Base-by-base conservation (phyloP, 2,329 filamentous ascomycete species). In the Colletotrichum sp. region DNA sequence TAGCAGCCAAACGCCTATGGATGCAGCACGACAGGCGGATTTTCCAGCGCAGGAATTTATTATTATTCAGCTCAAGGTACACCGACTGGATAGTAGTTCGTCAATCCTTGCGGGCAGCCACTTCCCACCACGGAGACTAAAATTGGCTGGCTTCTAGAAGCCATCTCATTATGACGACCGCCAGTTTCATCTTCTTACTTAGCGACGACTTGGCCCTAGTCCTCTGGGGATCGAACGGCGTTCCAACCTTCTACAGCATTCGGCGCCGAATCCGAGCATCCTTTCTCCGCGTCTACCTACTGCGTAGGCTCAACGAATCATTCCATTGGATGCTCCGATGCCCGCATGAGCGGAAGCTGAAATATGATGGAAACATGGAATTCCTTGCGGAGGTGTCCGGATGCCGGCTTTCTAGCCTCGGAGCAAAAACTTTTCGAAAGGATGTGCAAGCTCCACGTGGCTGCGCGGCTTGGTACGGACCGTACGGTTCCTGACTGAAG, bases 181-280 rank as follows among this genome's bases (percentile, higher is more conserved):
- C 49, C n/a, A 52, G 61, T 75, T 75, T 75, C 72, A 75, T 13
- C 49, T 61, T 52, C 16, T 65, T 22, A 52, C 29, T 49, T 25
- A 29, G 62, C 63, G 69, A 55, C 55, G 15, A 63, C 39, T 29
- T 22, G 34, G 39, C 62, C 36, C 69, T 67, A 67, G 69, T 68
- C n/a, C 29, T 59, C 25, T 61, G 69, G 22, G 69, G 39, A 44
- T 44, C 27, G 55, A 71, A 67, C 62, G 69, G 63, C 32, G 52
- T 49, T 64, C 39, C 63, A 64, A 57, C 72, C 63, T 75, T 72
- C 62, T 67, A 66, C 52, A 66, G 68, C 62, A 39, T 55, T 66
- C 52, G 62, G 68, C 52, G 22, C 72, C 61, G 69, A 66, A 59
- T 32, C 29, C 25, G 55, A 52, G 32, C 11, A 64, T 52, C 19